Evolutionary conservation across 805 yeast genomes (phyloP), one percentile per base, ranked within the genome.

Genomic region (Kluyveromyces wickerhamii): DNA sequence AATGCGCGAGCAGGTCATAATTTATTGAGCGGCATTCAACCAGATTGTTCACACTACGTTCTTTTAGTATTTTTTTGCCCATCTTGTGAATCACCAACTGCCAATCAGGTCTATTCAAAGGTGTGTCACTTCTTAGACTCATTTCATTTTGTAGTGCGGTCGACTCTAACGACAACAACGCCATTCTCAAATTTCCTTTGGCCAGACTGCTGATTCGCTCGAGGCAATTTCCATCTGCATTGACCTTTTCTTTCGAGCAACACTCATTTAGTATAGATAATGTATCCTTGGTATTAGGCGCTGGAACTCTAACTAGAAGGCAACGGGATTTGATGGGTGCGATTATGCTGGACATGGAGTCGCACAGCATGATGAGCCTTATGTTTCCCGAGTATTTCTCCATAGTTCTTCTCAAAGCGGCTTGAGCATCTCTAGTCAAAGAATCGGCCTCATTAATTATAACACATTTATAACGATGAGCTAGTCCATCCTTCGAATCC

Each of bases 301-400:
- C 79, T 1, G 96, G 81, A 2, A 87, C 77, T 40, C 97, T 71
- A n/a, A 92, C 71, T 39, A 89, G 66, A 35, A 92, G 62, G 7
- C 96, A 87, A 62, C 99, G 79, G 16, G 96, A 88, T 50, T 84
- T 81, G 43, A 92, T 92, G 8, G 99, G 99, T 2, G 86, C 79
- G 40, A 92, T 89, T 39, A 92, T 88, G 44, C 83, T 84, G 15
- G 95, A 84, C 17, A 95, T 84, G 3, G 96, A 75, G 53, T 86
- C 89, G 47, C 95, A 84, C 14, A 92, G 69, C 63, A 92, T 63
- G 22, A 92, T 73, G 42, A 92, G 65, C 41, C 99, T 72, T 46
- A 92, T 76, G 52, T 86, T 88, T 16, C 80, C 71, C 2, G 96
- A 84, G 59, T 86, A 88, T 55, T 86, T 88, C 54, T 88, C 96